Conservation (phyloP, 129 eudicot species). For the Apium graveolens region DNA sequence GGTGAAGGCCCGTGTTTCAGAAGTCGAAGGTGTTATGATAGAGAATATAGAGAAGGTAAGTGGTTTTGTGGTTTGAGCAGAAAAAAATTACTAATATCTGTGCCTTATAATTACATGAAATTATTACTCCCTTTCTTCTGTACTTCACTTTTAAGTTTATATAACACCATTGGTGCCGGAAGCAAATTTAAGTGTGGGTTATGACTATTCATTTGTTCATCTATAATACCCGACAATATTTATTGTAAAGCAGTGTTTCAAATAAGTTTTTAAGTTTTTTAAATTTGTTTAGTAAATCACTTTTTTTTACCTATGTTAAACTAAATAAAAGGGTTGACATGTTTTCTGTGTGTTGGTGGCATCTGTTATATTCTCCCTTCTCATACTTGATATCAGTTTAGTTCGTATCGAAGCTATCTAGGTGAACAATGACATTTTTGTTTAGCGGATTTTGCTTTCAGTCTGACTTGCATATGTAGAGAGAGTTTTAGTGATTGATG, state of each 20-base stretch:
- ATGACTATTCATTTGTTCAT: background rate
- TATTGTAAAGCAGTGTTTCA: background rate
- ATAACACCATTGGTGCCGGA: background rate
- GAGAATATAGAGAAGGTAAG: slow-evolving; percentile 77
- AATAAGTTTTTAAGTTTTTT: background rate
- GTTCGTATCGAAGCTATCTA: background rate
- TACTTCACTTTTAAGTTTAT: background rate
- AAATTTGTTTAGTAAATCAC: background rate
- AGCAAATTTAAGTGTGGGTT: background rate
- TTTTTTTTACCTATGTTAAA: background rate
- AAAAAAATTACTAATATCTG: background rate
- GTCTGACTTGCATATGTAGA: background rate
- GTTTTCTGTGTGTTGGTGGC: background rate
- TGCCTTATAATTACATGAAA: background rate
- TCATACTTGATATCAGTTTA: background rate
- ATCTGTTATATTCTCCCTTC: background rate
- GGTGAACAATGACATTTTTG: background rate
- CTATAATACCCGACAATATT: background rate
- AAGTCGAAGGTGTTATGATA: slow-evolving; percentile 88
- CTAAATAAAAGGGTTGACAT: background rate
- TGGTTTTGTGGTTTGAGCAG: background rate
- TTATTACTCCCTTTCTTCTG: background rate
- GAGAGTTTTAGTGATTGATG: background rate
- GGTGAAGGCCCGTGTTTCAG: slow-evolving; percentile 81
- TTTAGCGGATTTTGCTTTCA: background rate